A percentile compares a stretch with the other conserved stretches of the same genome.
Evolutionary conservation across 2,329 filamentous ascomycete species (phyloP).

Genomic region (Stemphylium lycopersici): DNA sequence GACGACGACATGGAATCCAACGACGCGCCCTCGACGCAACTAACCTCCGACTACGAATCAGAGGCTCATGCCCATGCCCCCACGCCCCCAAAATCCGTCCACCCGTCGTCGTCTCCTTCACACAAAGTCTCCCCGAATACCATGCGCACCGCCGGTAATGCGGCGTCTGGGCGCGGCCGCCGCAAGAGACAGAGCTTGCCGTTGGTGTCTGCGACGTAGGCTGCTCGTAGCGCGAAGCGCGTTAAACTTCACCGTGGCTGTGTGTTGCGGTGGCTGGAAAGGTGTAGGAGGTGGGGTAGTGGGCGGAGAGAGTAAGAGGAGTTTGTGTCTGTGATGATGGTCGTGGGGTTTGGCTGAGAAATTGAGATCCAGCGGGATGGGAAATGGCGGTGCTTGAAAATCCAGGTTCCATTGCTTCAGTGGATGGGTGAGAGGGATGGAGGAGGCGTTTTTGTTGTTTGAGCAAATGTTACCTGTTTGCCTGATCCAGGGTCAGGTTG

Average conservation of each 20-base stretch:
- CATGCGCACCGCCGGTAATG: constrained; percentile 39
- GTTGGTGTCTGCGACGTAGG: constrained; percentile 38
- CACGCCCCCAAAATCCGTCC: not conserved
- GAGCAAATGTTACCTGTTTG: constrained; percentile 8
- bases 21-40: constrained; percentile 28
- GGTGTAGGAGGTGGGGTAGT: not conserved
- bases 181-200: constrained; percentile 30
- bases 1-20: constrained; percentile 31
- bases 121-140: constrained; percentile 26
- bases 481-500: constrained; percentile 15
- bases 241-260: not conserved
- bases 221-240: constrained; percentile 6
- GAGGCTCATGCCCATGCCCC: constrained; percentile 3
- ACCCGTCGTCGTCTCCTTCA: not conserved
- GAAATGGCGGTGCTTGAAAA: not conserved
- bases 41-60: constrained; percentile 29
- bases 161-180: constrained; percentile 13
- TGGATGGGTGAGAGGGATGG: not conserved
- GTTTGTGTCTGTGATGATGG: no score
- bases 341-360: not conserved
- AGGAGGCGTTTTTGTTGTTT: not conserved
- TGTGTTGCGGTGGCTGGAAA: not conserved
- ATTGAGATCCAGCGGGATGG: not conserved
- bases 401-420: no score
- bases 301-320: not conserved